These are phyloP conservation scores for Solanum hybrid DNA, from an alignment of 305 asterid species.

Conservation along the genomic window DNA sequence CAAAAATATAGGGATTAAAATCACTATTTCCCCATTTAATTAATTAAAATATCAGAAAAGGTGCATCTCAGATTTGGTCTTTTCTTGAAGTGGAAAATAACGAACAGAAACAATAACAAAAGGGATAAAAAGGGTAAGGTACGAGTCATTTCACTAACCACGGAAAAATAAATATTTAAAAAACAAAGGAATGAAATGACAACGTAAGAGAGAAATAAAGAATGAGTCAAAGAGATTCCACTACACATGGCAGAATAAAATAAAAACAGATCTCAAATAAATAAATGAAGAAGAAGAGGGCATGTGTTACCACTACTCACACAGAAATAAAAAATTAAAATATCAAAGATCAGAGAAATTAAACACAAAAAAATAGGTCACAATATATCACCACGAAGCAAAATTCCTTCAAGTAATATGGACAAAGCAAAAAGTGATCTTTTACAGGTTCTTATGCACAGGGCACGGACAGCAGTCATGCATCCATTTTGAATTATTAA, in stretches of 20 bases:
- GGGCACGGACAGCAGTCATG: background rate
- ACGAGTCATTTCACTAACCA: background rate
- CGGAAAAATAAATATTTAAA: background rate
- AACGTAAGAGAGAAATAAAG: background rate
- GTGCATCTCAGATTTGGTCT: background rate
- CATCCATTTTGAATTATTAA: background rate
- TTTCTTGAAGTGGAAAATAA: background rate
- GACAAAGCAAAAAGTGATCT: background rate
- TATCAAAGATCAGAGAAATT: background rate
- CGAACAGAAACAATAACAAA: background rate
- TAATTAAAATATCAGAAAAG: background rate
- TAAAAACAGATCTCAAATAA: background rate
- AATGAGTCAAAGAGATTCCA: background rate
- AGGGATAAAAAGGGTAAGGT: background rate
- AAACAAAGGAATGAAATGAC: background rate
- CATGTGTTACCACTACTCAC: background rate
- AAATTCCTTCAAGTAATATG: background rate
- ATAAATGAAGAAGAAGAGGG: background rate
- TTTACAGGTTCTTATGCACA: slow-evolving; percentile 1
- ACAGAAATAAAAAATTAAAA: background rate
- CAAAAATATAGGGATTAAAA: background rate
- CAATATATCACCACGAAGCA: background rate
- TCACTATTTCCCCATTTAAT: background rate
- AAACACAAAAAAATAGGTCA: background rate
- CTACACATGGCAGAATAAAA: background rate